phyloP scores from a whole-genome alignment of 139 green algal species.

The Pleodorina starrii region DNA sequence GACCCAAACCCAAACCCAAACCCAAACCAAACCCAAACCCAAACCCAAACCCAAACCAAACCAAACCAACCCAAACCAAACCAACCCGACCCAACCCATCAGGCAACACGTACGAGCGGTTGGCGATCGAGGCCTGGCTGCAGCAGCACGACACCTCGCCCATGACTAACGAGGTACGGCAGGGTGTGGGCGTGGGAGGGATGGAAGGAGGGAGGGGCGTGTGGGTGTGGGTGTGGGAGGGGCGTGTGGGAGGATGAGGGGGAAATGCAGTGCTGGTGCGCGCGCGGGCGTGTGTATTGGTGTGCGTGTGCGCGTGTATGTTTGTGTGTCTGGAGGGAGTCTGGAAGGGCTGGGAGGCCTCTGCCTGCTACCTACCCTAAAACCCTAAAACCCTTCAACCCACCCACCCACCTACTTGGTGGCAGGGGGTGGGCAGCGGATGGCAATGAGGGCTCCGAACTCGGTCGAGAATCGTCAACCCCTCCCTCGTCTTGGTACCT shows the following conservation, averaged over 20 bases:
- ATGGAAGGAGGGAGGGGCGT: not conserved
- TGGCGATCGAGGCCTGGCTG: constrained; percentile 74
- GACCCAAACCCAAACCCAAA: too few relatives aligned
- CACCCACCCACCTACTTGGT: too few relatives aligned
- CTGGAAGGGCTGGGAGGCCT: too few relatives aligned
- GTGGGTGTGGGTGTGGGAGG: not conserved
- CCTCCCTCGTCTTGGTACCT: too few relatives aligned
- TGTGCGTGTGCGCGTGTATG: not conserved
- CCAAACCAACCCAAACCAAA: not conserved
- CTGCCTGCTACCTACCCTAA: too few relatives aligned
- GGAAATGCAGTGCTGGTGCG: too few relatives aligned
- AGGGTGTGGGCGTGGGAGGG: not conserved
- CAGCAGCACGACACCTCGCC: constrained; percentile 63
- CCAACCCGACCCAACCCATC: not conserved
- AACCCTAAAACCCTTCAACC: too few relatives aligned
- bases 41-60: too few relatives aligned
- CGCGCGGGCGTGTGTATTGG: not conserved
- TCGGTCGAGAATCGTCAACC: too few relatives aligned
- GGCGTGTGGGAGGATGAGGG: not conserved
- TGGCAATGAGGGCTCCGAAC: too few relatives aligned
- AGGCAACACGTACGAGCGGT: constrained; percentile 77
- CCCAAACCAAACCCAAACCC: not conserved
- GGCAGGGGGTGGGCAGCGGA: too few relatives aligned
- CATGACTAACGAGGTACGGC: constrained; percentile 63
- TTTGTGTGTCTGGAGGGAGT: not conserved